These are phyloP conservation scores for Paraphoma sp. DNA, from an alignment of 2,329 filamentous ascomycete species.

Conservation along the genomic window DNA sequence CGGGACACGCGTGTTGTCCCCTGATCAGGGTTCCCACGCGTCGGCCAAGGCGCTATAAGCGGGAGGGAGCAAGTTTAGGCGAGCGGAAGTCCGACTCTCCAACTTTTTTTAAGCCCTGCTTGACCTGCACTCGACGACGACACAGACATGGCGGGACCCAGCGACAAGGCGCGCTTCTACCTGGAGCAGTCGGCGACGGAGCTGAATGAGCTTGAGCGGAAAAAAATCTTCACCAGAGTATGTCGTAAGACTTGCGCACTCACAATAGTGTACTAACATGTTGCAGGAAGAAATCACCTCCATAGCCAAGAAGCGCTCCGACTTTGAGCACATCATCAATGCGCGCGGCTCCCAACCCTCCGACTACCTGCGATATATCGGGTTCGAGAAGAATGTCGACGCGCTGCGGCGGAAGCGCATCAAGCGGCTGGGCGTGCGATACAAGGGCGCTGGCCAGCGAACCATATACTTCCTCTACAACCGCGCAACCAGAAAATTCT, in stretches of 20 bases:
- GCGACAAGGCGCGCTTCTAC: conserved; percentile 94
- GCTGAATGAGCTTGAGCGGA: conserved; percentile 88
- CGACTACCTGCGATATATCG: conserved; percentile 85
- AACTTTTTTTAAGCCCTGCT: conserved; percentile 29
- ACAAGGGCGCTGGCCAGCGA: conserved; percentile 74
- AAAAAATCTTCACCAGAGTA: conserved; percentile 86
- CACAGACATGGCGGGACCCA: conserved; percentile 75
- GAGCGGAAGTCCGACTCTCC: conserved; percentile 17
- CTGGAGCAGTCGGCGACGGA: conserved; percentile 92
- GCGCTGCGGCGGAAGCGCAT: conserved; percentile 81
- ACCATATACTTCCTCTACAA: conserved; percentile 91
- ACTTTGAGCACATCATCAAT: conserved; percentile 91
- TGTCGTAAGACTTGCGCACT: conserved; percentile 11
- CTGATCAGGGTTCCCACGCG: conserved; percentile 35
- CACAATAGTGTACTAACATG: conserved; percentile 8
- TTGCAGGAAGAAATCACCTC: conserved; percentile 82
- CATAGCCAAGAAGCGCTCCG: conserved; percentile 87
- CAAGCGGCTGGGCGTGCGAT: conserved; percentile 78
- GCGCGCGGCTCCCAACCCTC: conserved; percentile 73
- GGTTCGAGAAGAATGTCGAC: conserved; percentile 73
- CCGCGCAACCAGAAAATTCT: conserved; percentile 82
- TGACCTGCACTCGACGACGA: conserved; percentile 11
- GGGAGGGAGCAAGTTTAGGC: conserved; percentile 25
- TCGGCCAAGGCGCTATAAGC: conserved; percentile 29
- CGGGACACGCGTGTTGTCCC: conserved; percentile 29